Base-by-base conservation (phyloP, 441 rosid species). In the Theobroma grandiflorum region DNA sequence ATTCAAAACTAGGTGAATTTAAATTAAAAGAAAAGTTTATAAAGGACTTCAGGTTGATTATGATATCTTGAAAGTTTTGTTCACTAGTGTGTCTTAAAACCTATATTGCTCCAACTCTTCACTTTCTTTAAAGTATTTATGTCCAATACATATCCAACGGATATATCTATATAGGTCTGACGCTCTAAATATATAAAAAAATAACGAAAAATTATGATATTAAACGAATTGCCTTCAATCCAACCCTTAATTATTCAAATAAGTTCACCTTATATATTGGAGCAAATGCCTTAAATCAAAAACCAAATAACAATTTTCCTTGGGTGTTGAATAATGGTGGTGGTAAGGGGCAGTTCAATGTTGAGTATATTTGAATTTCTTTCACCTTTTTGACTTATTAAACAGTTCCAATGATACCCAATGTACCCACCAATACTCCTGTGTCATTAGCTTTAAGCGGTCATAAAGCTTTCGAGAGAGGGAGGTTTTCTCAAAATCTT, bases 401-500 rank as follows among this genome's bases (percentile, higher is more conserved):
- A 45, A 45, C 10, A 45, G 42, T 45, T 45, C 2, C 49, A 6
- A 10, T 6, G 49, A 10, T 8, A 64, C 42, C 6, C 3, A 4
- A 14, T 4, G 52, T 45, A 58, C 81, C 62, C 52, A 82, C 85
- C 85, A 82, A 45, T 79, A 85, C 20, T 76, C 79, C 35, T 37
- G 31, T 62, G 79, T 84, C 83, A 85, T 85, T 26, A 16, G 77
- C 55, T 74, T 76, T 49, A 85, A 40, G 37, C 83, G 85, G 35
- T 74, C 82, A 74, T 82, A 78, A 6, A 85, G 87, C 70, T 64
- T 85, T 62, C 79, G 77, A 53, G 79, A 82, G 31, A 75, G 83
- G 64, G 75, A 61, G 20, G 85, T 85, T 42, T 69, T 77, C 81
- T 82, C 87, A 82, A 85, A 82, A 22, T 78, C 87, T 52, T 85